Percentiles rank a stretch among this genome's conserved stretches.
Evolutionary conservation across 2,329 filamentous ascomycete genomes (phyloP).

Genomic region (Aureobasidium sp.): DNA sequence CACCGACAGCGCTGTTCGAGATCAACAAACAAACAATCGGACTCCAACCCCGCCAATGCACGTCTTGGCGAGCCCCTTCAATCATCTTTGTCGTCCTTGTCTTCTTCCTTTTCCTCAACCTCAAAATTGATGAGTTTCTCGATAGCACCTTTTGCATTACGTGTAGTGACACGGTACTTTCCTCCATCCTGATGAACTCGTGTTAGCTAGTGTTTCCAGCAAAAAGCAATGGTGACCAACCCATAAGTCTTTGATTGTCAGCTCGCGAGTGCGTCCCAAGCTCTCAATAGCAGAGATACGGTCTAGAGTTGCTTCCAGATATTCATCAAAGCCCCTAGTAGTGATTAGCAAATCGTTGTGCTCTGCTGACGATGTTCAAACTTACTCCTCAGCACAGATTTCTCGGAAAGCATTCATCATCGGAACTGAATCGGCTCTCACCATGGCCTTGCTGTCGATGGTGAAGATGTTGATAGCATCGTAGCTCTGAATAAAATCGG

Average conservation of each 20-base stretch:
- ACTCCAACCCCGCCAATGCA: neutral
- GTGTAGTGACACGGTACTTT: slow-evolving; percentile 58
- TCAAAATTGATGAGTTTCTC: slow-evolving; percentile 40
- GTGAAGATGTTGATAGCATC: slow-evolving; percentile 94
- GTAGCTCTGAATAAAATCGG: slow-evolving; percentile 87
- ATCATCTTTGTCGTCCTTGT: slow-evolving; percentile 18
- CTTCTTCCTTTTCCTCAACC: slow-evolving; percentile 21
- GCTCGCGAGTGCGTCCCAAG: slow-evolving; percentile 82
- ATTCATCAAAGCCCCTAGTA: slow-evolving; percentile 61
- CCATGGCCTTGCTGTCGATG: slow-evolving; percentile 77
- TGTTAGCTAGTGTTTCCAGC: neutral
- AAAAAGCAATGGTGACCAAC: neutral
- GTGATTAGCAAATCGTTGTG: neutral
- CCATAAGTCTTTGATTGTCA: slow-evolving; percentile 92
- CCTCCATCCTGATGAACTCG: slow-evolving; percentile 50
- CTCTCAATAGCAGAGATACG: slow-evolving; percentile 90
- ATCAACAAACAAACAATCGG: slow-evolving; percentile 7
- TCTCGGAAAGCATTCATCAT: slow-evolving; percentile 90
- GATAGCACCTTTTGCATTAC: slow-evolving; percentile 38
- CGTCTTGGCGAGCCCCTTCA: slow-evolving; percentile 9
- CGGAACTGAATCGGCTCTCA: slow-evolving; percentile 86
- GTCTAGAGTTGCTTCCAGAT: slow-evolving; percentile 72
- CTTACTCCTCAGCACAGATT: slow-evolving; percentile 57
- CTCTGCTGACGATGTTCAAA: too few relatives aligned
- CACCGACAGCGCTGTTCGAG: neutral